Conservation (phyloP, 129 eudicot genomes). For the Flaveria sonorensis region DNA sequence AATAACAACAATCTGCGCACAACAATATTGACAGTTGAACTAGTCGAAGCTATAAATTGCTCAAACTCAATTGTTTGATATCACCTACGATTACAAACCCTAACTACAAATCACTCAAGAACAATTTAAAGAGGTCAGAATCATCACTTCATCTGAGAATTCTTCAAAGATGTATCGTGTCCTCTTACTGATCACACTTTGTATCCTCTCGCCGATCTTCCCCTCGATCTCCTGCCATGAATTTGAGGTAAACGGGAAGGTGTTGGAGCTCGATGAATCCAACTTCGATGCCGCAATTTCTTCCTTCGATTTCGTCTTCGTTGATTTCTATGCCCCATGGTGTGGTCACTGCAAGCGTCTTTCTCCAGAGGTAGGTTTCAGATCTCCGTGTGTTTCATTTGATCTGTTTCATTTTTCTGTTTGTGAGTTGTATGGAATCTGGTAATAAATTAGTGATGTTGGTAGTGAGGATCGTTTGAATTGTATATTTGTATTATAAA, state of each 20-base stretch:
- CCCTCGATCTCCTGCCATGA: constrained; percentile 38
- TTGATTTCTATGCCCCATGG: constrained; percentile 98
- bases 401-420: not conserved
- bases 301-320: constrained; percentile 72
- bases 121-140: not conserved
- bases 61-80: not conserved
- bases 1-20: not conserved
- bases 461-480: not conserved
- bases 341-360: constrained; percentile 99
- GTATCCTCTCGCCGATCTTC: constrained; percentile 16
- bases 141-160: constrained; percentile 1
- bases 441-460: constrained; percentile 12
- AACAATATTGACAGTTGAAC: not conserved
- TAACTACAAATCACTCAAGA: not conserved
- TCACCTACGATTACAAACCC: not conserved
- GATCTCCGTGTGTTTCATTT: constrained; percentile 7
- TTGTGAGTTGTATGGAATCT: not conserved
- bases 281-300: constrained; percentile 90
- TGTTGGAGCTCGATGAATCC: constrained; percentile 78
- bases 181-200: constrained; percentile 22
- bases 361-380: constrained; percentile 70
- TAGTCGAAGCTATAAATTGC: not conserved
- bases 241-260: constrained; percentile 64
- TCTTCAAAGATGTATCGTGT: not conserved
- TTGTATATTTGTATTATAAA: not conserved